These are phyloP conservation scores for Chrysoporthe puriensis DNA, from an alignment of 2,329 filamentous ascomycete genomes.

Conservation along the genomic window DNA sequence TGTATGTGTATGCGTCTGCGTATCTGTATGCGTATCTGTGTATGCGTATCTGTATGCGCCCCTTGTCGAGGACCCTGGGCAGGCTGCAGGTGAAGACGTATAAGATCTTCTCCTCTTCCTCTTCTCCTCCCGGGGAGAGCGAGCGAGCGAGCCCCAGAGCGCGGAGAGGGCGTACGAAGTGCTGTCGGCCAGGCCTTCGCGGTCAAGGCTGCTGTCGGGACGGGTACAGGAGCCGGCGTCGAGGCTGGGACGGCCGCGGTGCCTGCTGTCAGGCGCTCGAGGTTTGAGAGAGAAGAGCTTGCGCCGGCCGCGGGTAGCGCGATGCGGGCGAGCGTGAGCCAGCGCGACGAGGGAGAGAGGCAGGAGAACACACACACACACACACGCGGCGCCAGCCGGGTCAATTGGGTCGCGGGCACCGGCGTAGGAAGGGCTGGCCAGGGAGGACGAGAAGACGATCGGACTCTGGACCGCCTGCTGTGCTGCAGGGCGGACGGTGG, in stretches of 20 bases:
- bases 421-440: neutral
- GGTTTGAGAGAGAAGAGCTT: slow-evolving; percentile 17
- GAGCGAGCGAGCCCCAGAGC: neutral
- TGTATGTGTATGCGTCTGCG: neutral
- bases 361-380: slow-evolving; percentile 32
- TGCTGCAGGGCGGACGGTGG: neutral
- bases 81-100: slow-evolving; percentile 15
- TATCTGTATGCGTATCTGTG: slow-evolving; percentile 1
- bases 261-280: slow-evolving; percentile 15
- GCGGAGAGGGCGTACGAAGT: too few relatives aligned
- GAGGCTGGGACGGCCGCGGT: slow-evolving; percentile 14
- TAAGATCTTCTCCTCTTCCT: slow-evolving; percentile 14
- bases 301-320: slow-evolving; percentile 17
- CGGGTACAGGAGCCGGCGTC: slow-evolving; percentile 18
- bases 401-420: slow-evolving; percentile 2
- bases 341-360: slow-evolving; percentile 26
- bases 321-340: slow-evolving; percentile 23
- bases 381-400: neutral
- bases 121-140: neutral
- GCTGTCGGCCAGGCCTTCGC: too few relatives aligned
- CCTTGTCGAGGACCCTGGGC: neutral
- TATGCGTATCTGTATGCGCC: neutral
- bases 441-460: neutral
- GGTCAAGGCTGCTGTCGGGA: neutral
- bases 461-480: neutral